Percentiles rank a stretch among this genome's conserved stretches.
Conservation (phyloP, 2,329 filamentous ascomycete genomes). For the Xylaria hypoxylon region DNA sequence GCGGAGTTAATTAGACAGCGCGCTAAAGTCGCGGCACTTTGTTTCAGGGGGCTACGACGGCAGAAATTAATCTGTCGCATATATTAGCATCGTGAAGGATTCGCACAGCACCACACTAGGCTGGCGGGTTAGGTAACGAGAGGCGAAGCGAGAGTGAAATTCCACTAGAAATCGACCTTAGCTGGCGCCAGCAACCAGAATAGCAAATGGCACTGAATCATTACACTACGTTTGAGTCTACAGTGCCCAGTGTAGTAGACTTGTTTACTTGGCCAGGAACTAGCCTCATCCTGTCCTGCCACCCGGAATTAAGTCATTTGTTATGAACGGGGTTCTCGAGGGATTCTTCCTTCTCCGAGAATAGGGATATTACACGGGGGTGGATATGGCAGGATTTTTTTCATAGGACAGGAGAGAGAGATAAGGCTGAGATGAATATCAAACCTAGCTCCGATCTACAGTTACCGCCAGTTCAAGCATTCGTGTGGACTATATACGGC, state of each 20-base stretch:
- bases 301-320: conserved; percentile 28
- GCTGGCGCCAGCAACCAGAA: conserved; percentile 37
- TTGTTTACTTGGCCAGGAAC: conserved; percentile 13
- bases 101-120: conserved; percentile 1
- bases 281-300: conserved; percentile 23
- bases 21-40: not conserved
- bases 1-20: not conserved
- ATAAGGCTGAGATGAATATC: conserved; percentile 35
- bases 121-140: conserved; percentile 5
- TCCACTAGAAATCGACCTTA: not conserved
- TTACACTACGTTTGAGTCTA: not conserved
- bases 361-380: conserved; percentile 20
- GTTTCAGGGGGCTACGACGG: conserved; percentile 11
- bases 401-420: conserved; percentile 19
- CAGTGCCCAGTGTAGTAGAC: not conserved
- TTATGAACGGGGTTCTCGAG: conserved; percentile 8
- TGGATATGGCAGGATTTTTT: conserved; percentile 12
- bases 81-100: conserved; percentile 12
- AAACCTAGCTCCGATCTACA: conserved; percentile 31
- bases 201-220: conserved; percentile 25
- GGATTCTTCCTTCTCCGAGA: conserved; percentile 8
- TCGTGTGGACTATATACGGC: conserved; percentile 31
- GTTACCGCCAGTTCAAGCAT: conserved; percentile 12
- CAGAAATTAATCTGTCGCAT: conserved; percentile 6
- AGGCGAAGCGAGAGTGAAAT: conserved; percentile 15